phyloP scores from a whole-genome alignment of 2,329 filamentous ascomycete genomes.

The Colletotrichum zoysiae region DNA sequence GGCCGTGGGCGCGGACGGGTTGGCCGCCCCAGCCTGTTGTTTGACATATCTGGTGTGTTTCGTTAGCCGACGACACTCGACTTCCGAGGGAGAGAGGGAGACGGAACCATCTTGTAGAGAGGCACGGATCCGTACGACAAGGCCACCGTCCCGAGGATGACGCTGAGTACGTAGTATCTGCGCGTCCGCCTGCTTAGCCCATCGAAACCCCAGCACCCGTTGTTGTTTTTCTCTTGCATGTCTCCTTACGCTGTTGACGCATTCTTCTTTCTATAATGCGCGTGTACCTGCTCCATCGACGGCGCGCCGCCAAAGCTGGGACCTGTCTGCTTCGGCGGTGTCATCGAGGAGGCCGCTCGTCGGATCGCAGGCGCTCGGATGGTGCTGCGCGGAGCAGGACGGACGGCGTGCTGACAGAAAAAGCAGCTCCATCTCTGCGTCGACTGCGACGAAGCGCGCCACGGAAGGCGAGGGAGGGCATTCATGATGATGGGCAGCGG shows the following conservation, averaged over 20 bases:
- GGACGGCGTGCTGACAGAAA: slow-evolving; percentile 52
- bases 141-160: slow-evolving; percentile 83
- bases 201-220: slow-evolving; percentile 1
- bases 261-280: slow-evolving; percentile 76
- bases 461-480: slow-evolving; percentile 52
- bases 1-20: slow-evolving; percentile 82
- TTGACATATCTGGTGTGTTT: slow-evolving; percentile 75
- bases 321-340: slow-evolving; percentile 47
- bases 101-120: slow-evolving; percentile 83
- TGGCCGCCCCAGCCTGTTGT: slow-evolving; percentile 94
- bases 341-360: slow-evolving; percentile 47
- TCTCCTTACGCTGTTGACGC: slow-evolving; percentile 63
- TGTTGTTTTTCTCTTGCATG: neutral
- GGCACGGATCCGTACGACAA: slow-evolving; percentile 87
- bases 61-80: slow-evolving; percentile 20
- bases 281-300: slow-evolving; percentile 73
- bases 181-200: slow-evolving; percentile 41
- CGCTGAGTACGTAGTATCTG: slow-evolving; percentile 80
- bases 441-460: slow-evolving; percentile 47
- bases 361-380: slow-evolving; percentile 42
- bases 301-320: slow-evolving; percentile 44
- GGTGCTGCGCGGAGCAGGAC: slow-evolving; percentile 45
- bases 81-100: neutral
- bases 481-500: slow-evolving; percentile 52
- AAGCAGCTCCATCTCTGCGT: slow-evolving; percentile 53